phyloP scores from a whole-genome alignment of 371 early-diverging fungal genomes.

The Apophysomyces sp. region DNA sequence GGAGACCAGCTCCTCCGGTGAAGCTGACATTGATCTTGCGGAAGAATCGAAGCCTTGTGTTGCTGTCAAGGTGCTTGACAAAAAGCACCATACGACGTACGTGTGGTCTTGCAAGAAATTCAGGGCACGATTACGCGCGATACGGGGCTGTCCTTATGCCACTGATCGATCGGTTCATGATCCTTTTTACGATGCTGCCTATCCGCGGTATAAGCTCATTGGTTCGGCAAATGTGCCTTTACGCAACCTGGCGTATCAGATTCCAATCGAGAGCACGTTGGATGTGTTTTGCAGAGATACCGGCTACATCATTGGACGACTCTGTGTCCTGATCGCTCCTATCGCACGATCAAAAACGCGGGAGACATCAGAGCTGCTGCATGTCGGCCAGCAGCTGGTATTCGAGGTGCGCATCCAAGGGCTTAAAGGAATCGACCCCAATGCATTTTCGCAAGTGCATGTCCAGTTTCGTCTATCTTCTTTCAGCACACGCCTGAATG shows the following conservation, averaged over 20 bases:
- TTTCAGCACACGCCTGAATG: constrained; percentile 37
- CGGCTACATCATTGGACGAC: constrained; percentile 48
- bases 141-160: constrained; percentile 73
- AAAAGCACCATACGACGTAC: constrained; percentile 64
- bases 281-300: constrained; percentile 62
- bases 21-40: constrained; percentile 29
- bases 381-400: constrained; percentile 55
- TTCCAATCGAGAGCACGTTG: constrained; percentile 51
- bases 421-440: constrained; percentile 62
- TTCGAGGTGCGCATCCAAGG: constrained; percentile 72
- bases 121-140: constrained; percentile 59
- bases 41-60: constrained; percentile 48
- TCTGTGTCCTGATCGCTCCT: constrained; percentile 47
- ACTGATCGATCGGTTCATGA: constrained; percentile 68
- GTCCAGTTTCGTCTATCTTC: constrained; percentile 71
- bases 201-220: constrained; percentile 52
- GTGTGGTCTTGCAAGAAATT: constrained; percentile 71
- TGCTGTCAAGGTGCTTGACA: constrained; percentile 69
- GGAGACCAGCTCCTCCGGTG: constrained; percentile 49
- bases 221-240: constrained; percentile 57
- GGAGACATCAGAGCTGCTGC: constrained; percentile 4
- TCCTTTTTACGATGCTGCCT: constrained; percentile 68
- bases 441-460: constrained; percentile 71
- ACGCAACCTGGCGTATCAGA: constrained; percentile 46
- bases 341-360: constrained; percentile 31